Conservation (phyloP, 179 eudicot species). For the Spinacia oleracea region DNA sequence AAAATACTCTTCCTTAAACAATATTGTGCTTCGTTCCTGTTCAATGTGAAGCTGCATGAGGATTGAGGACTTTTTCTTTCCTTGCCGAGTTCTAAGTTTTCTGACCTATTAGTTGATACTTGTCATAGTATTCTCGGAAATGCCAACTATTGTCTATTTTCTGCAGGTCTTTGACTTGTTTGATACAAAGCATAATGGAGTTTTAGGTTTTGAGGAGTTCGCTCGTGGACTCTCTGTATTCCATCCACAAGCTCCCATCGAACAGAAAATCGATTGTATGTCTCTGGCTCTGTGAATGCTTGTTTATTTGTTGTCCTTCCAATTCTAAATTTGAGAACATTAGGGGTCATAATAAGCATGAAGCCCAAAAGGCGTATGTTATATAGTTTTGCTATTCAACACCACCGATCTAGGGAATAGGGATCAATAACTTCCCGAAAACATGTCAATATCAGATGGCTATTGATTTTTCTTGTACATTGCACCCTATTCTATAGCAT, state of each 20-base stretch:
- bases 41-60: neutral
- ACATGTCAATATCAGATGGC: neutral
- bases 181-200: conserved; percentile 96
- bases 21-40: neutral
- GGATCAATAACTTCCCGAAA: neutral
- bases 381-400: no score
- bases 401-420: no score
- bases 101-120: neutral
- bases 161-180: conserved; percentile 93
- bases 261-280: conserved; percentile 95
- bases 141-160: conserved; percentile 2
- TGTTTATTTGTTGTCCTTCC: neutral
- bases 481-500: neutral
- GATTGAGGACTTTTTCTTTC: neutral
- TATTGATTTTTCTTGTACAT: neutral
- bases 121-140: neutral
- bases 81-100: neutral
- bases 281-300: conserved; percentile 11
- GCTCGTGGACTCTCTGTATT: conserved; percentile 98
- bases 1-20: neutral
- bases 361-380: neutral
- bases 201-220: conserved; percentile 91
- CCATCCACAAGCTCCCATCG: conserved; percentile 93
- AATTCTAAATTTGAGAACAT: neutral
- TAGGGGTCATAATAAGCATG: neutral